Evolutionary conservation across 75 land plant species (phyloP).

Genomic region (Selaginella tamariscina): DNA sequence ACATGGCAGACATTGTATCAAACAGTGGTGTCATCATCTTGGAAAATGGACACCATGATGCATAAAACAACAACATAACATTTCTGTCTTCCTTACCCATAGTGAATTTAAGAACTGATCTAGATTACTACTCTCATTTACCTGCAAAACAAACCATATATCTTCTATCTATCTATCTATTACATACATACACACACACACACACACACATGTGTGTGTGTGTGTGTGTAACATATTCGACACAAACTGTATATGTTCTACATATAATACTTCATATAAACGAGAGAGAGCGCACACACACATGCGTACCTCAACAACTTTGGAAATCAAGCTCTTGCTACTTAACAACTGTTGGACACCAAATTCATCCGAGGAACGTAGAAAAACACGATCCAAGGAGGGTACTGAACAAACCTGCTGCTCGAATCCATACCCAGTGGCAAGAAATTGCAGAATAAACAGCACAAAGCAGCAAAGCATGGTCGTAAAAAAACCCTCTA

Average conservation of each 20-base stretch:
- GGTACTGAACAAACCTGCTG: neutral
- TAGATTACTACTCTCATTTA: constrained; percentile 33
- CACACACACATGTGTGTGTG: too few species aligned
- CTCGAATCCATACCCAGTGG: neutral
- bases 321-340: neutral
- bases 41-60: constrained; percentile 96
- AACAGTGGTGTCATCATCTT: constrained; percentile 42
- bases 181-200: too few species aligned
- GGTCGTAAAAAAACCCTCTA: neutral
- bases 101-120: constrained; percentile 48
- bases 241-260: too few species aligned
- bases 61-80: constrained; percentile 68
- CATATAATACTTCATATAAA: too few species aligned
- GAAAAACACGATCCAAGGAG: neutral
- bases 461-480: neutral
- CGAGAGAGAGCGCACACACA: neutral
- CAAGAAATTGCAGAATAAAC: neutral
- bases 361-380: neutral
- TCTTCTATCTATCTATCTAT: too few species aligned
- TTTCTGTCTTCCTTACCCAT: constrained; percentile 27
- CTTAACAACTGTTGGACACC: neutral
- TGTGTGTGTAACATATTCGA: too few species aligned
- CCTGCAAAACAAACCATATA: constrained; percentile 12
- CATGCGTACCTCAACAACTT: neutral
- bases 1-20: constrained; percentile 40